Conservation (phyloP, 371 early-diverging fungal species). For the Chytridium lagenaria region DNA sequence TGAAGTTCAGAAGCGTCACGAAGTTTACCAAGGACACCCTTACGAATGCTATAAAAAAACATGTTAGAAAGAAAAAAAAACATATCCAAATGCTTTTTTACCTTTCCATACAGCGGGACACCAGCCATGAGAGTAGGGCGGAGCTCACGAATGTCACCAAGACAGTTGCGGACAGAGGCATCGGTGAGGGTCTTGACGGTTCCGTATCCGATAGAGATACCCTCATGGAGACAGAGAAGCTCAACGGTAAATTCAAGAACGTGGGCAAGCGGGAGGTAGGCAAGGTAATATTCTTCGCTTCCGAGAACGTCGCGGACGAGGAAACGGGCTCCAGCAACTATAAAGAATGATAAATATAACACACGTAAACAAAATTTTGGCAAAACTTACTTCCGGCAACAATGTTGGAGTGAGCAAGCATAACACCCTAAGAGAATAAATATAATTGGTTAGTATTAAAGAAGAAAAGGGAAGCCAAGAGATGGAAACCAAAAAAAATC, state of each 20-base stretch:
- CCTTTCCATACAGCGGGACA: conserved; percentile 62
- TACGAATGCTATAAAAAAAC: conserved; percentile 65
- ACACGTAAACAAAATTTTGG: conserved; percentile 42
- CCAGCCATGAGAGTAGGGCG: conserved; percentile 89
- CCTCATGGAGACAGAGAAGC: conserved; percentile 43
- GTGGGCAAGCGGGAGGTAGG: conserved; percentile 96
- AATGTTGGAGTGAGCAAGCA: conserved; percentile 86
- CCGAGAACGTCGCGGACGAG: conserved; percentile 52
- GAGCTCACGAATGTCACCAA: conserved; percentile 89
- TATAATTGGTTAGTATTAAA: not conserved
- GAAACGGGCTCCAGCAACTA: conserved; percentile 66
- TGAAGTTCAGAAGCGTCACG: conserved; percentile 65
- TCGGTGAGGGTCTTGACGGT: conserved; percentile 78
- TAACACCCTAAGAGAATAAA: conserved; percentile 64
- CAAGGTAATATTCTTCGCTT: conserved; percentile 74
- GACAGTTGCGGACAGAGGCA: conserved; percentile 83
- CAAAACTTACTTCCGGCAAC: conserved; percentile 55
- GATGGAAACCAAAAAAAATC: not conserved
- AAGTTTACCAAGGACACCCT: conserved; percentile 80
- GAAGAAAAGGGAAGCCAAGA: not conserved
- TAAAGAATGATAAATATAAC: not conserved
- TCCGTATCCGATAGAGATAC: conserved; percentile 84
- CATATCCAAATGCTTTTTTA: not conserved
- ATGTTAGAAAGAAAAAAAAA: not conserved
- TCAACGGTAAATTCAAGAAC: conserved; percentile 53